phyloP scores from a whole-genome alignment of 345 rosid genomes.

The Gossypioides kirkii region DNA sequence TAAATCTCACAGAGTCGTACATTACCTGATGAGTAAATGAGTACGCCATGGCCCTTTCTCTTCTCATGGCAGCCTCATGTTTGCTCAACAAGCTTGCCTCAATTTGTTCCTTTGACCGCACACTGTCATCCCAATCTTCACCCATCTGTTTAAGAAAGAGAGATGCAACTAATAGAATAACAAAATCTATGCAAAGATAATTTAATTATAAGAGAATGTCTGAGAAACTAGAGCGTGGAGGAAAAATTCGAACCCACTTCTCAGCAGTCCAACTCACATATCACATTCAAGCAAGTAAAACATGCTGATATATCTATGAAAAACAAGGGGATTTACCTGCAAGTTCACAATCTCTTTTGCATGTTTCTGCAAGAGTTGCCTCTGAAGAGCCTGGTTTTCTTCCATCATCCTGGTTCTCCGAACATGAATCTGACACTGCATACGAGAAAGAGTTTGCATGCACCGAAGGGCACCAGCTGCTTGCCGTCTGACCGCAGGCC shows the following conservation, averaged over 20 bases:
- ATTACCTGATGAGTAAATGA: constrained; percentile 89
- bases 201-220: not conserved
- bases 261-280: not conserved
- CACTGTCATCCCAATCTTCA: constrained; percentile 92
- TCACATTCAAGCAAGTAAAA: not conserved
- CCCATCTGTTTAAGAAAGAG: constrained; percentile 49
- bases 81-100: constrained; percentile 74
- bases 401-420: constrained; percentile 81
- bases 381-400: constrained; percentile 89
- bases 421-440: constrained; percentile 76
- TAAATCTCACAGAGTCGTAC: not conserved
- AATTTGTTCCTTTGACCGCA: constrained; percentile 85
- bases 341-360: constrained; percentile 71
- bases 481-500: constrained; percentile 75
- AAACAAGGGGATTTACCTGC: constrained; percentile 34
- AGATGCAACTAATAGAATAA: not conserved
- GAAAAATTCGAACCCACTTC: not conserved
- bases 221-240: not conserved
- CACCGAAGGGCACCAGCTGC: constrained; percentile 66
- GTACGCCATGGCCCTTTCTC: constrained; percentile 89
- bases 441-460: constrained; percentile 86
- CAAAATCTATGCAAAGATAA: too few relatives aligned
- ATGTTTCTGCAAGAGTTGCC: constrained; percentile 81
- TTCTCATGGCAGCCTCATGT: constrained; percentile 90
- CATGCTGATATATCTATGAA: not conserved